Evolutionary conservation across 805 yeast species (phyloP).

Genomic region (Monosporozyma servazzii): DNA sequence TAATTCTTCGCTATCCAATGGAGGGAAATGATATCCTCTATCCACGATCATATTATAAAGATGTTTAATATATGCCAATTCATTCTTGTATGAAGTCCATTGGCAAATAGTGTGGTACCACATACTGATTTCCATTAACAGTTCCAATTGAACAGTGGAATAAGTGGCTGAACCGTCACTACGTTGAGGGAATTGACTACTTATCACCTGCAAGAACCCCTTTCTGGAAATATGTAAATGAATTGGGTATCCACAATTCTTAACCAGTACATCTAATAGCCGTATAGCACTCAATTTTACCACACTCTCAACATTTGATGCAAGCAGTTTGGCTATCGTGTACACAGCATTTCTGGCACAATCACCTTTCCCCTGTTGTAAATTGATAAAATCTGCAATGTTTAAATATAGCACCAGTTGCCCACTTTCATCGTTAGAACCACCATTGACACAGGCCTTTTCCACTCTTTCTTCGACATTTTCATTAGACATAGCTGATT

Average conservation of each 20-base stretch:
- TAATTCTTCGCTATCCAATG: constrained; percentile 75
- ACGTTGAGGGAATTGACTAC: constrained; percentile 62
- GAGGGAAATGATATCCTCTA: constrained; percentile 90
- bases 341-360: constrained; percentile 87
- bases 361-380: constrained; percentile 63
- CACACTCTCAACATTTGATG: constrained; percentile 44
- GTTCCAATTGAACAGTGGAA: constrained; percentile 68
- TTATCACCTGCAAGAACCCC: constrained; percentile 86
- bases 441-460: constrained; percentile 76
- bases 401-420: constrained; percentile 78
- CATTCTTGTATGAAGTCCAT: constrained; percentile 80
- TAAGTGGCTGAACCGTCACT: constrained; percentile 39
- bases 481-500: background rate
- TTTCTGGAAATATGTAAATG: constrained; percentile 88
- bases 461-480: constrained; percentile 16
- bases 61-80: constrained; percentile 81
- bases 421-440: constrained; percentile 48
- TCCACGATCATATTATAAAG: constrained; percentile 83
- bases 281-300: constrained; percentile 74
- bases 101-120: constrained; percentile 92
- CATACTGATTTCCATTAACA: constrained; percentile 78
- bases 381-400: constrained; percentile 84
- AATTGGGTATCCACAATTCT: constrained; percentile 95
- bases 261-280: constrained; percentile 76
- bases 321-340: constrained; percentile 71